These are phyloP conservation scores for Cunninghamia lanceolata DNA, from an alignment of 75 land plant genomes.

Conservation along the genomic window DNA sequence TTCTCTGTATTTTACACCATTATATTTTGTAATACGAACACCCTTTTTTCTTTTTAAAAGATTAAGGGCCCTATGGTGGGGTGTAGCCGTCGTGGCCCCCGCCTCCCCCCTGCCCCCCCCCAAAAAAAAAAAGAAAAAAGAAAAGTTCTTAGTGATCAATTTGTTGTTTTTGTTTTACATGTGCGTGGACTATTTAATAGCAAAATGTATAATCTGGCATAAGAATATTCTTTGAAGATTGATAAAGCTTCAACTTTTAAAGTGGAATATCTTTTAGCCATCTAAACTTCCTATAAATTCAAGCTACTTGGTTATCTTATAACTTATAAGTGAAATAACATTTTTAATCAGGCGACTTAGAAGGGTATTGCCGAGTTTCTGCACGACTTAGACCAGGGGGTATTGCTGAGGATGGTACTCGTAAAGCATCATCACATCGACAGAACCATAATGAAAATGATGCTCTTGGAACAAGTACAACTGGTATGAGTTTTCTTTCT, in stretches of 20 bases:
- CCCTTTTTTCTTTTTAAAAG: no score
- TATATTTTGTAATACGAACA: no score
- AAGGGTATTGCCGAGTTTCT: slow-evolving; percentile 46
- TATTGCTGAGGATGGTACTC: slow-evolving; percentile 34
- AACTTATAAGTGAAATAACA: not conserved
- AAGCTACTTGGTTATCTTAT: not conserved
- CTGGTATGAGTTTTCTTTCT: not conserved
- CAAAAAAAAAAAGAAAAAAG: no score
- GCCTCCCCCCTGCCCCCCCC: no score
- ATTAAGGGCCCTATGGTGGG: no score
- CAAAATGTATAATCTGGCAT: not conserved
- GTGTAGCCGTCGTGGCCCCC: no score
- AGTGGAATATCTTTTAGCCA: not conserved
- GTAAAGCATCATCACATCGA: slow-evolving; percentile 11
- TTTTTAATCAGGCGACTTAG: slow-evolving; percentile 40
- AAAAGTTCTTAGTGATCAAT: not conserved
- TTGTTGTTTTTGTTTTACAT: not conserved
- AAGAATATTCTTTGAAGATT: not conserved
- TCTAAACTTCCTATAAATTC: not conserved
- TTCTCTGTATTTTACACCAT: no score
- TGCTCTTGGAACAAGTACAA: slow-evolving; percentile 4
- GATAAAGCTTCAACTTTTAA: not conserved
- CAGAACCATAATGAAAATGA: slow-evolving; percentile 10
- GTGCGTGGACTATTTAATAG: not conserved
- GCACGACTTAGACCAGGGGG: slow-evolving; percentile 57